phyloP scores from a whole-genome alignment of 768 basidiomycete genomes.

The Russula lepida region DNA sequence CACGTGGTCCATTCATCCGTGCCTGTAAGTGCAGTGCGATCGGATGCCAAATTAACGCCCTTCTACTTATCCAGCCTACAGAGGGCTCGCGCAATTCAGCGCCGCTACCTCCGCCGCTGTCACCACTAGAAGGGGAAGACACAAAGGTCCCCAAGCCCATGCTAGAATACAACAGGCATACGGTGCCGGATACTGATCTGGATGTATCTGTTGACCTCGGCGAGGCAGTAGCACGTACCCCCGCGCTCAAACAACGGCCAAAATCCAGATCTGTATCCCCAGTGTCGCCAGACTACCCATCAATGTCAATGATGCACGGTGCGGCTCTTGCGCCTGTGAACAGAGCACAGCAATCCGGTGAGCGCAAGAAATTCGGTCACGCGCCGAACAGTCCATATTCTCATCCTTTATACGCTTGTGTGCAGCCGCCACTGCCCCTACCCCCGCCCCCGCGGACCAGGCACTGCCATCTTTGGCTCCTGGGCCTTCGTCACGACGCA shows the following conservation, averaged over 20 bases:
- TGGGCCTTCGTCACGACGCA: background rate
- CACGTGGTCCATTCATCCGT: background rate
- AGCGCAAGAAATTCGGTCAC: too few species aligned
- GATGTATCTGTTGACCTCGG: slow-evolving; percentile 10
- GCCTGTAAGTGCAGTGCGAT: background rate
- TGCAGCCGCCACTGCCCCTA: background rate
- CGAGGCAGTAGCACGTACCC: slow-evolving; percentile 1
- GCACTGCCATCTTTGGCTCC: background rate
- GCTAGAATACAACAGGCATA: background rate
- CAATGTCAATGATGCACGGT: background rate
- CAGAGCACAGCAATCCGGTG: background rate
- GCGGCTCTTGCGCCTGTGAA: background rate
- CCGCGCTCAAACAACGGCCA: background rate
- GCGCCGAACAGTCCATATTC: too few species aligned
- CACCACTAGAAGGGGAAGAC: background rate
- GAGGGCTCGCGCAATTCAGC: background rate
- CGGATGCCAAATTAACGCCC: background rate
- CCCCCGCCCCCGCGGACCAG: background rate
- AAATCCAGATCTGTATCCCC: background rate
- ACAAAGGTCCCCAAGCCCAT: background rate
- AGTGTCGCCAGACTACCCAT: background rate
- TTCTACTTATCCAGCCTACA: background rate
- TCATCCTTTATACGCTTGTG: too few species aligned
- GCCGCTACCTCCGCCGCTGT: background rate
- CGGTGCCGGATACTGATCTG: background rate